Evolutionary conservation across 208 protist species (phyloP), one percentile per base, ranked within the genome.

Genomic region (Eutreptiella sp.): DNA sequence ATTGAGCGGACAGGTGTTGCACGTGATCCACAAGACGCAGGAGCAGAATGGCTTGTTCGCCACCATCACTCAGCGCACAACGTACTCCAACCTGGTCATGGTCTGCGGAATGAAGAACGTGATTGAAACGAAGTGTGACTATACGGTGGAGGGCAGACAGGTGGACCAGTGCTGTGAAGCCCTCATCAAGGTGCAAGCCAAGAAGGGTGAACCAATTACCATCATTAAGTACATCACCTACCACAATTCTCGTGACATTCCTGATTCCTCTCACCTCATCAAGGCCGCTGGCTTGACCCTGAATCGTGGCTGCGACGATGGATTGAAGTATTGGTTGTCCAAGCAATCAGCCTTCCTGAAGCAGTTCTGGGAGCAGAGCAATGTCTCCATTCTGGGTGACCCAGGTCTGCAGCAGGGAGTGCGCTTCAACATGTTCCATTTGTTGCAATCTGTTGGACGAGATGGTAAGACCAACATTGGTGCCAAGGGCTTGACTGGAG

Each of bases 361-460:
- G 32, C 63, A 59, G 19, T 87, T 88, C 62, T 92, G 83, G 81
- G 73, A 83, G 19, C 48, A 62, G 1, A 68, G 73, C 3, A 80
- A 88, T 53, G 69, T 92, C 29, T 58, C 66, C 19, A 57, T 84
- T 9, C 70, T 73, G n/a, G 3, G 59, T 14, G 42, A 52, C 4
- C 68, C 68, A 19, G 47, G 58, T 26, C 61, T 92, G 19, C 82
- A 89, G 36, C 80, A 82, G 0, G 83, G 80, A 0, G 68, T 89
- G 32, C 82, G 83, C 27, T 92, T 84, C 66, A 90, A 90, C 63
- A 79, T 87, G 32, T 69, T 90, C 14, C 82, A 92, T 36, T 64
- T 89, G 0, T 70, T 68, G 75, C 83, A 4, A 50, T 67, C 23
- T 70, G 75, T 38, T 32, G 53, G 2, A 59, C 46, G 1, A 66